A percentile compares a stretch with the other conserved stretches of the same genome.
Conservation (phyloP, 2,329 filamentous ascomycete genomes). For the Falciphora oryzae region DNA sequence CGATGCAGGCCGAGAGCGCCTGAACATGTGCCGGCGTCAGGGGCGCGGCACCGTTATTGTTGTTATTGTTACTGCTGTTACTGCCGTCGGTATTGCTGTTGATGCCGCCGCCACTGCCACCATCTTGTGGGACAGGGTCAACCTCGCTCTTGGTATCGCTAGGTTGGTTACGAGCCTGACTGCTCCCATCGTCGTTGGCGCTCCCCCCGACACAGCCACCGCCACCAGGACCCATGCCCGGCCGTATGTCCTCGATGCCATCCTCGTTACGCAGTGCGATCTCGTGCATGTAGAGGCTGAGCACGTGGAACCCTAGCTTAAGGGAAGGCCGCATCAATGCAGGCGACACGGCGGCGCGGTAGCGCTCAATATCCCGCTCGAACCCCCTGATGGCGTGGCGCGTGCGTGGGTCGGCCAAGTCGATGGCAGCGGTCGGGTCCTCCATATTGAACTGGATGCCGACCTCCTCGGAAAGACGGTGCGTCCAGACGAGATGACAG, state of each 20-base stretch:
- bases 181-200: constrained; percentile 39
- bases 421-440: constrained; percentile 48
- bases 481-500: constrained; percentile 53
- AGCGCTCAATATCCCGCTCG: constrained; percentile 58
- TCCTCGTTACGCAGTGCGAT: constrained; percentile 60
- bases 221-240: background rate
- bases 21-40: constrained; percentile 57
- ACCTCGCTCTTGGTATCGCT: background rate
- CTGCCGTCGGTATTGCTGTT: background rate
- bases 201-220: background rate
- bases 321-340: constrained; percentile 52
- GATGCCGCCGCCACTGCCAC: constrained; percentile 21
- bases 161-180: constrained; percentile 24
- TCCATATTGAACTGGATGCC: constrained; percentile 61
- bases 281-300: constrained; percentile 72
- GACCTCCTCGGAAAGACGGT: constrained; percentile 63
- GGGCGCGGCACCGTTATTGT: constrained; percentile 11
- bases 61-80: background rate
- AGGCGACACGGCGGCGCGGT: constrained; percentile 46
- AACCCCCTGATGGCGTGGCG: constrained; percentile 61
- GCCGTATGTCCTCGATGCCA: background rate
- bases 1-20: constrained; percentile 60
- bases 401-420: constrained; percentile 56
- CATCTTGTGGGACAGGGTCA: background rate
- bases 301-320: constrained; percentile 55